Conservation (phyloP, 163 green algal species). For the Chlorella variabilis region DNA sequence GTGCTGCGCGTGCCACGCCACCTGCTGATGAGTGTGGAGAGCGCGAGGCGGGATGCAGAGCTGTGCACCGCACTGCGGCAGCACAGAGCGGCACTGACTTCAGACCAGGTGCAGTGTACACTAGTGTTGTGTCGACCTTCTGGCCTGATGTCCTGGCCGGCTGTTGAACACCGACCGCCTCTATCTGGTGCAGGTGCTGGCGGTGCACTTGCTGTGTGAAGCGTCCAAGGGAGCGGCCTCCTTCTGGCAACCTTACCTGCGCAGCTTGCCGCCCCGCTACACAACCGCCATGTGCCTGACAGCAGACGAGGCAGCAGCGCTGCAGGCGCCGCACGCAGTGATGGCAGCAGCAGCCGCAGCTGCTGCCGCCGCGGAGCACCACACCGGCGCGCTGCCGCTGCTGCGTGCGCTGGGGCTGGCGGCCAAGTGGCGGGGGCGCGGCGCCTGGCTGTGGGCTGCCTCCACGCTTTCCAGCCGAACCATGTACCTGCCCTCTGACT, state of each 20-base stretch:
- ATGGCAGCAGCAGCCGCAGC: slow-evolving; percentile 32
- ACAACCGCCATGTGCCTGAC: slow-evolving; percentile 58
- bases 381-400: slow-evolving; percentile 41
- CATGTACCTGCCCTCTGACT: slow-evolving; percentile 71
- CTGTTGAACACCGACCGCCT: too few relatives aligned
- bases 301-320: slow-evolving; percentile 38
- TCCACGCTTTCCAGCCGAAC: slow-evolving; percentile 68
- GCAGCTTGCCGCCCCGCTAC: slow-evolving; percentile 65
- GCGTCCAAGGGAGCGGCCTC: slow-evolving; percentile 52
- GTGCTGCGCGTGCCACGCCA: slow-evolving; percentile 34
- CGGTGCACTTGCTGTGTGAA: slow-evolving; percentile 74
- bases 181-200: slow-evolving; percentile 67
- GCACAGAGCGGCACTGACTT: not conserved
- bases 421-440: slow-evolving; percentile 29
- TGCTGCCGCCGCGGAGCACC: slow-evolving; percentile 40
- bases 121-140: too few relatives aligned
- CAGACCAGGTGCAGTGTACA: too few relatives aligned
- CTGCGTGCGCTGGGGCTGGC: slow-evolving; percentile 56
- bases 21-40: slow-evolving; percentile 34
- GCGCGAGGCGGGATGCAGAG: slow-evolving; percentile 8
- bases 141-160: too few relatives aligned
- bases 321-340: slow-evolving; percentile 57
- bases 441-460: slow-evolving; percentile 16
- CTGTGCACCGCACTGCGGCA: not conserved
- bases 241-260: slow-evolving; percentile 69